Evolutionary conservation across 163 green algal genomes (phyloP).

Genomic region (Chloromonas sp.): DNA sequence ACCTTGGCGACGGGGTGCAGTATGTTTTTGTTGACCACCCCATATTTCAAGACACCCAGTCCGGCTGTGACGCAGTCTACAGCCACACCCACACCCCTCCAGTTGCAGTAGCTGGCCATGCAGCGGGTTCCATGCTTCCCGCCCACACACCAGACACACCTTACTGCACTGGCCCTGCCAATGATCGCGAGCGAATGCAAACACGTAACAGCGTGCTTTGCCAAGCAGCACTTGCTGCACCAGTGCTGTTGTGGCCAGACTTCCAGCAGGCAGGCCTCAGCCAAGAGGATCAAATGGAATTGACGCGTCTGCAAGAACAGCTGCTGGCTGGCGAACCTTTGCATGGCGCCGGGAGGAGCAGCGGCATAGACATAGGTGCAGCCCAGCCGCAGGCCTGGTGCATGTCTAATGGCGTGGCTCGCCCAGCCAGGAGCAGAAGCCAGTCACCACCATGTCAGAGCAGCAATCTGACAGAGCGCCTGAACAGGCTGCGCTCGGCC

Average conservation of each 20-base stretch:
- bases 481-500: no score
- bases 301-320: neutral
- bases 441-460: neutral
- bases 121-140: no score
- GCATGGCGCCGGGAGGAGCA: neutral
- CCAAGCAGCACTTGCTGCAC: slow-evolving; percentile 71
- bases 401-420: neutral
- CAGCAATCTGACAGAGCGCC: neutral
- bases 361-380: neutral
- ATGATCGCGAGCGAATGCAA: slow-evolving; percentile 33
- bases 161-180: no score
- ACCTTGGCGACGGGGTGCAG: slow-evolving; percentile 56
- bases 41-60: slow-evolving; percentile 36
- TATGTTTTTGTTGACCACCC: slow-evolving; percentile 85
- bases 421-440: no score
- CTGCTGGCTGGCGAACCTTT: neutral
- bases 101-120: no score
- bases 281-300: neutral
- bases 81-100: no score
- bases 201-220: slow-evolving; percentile 72
- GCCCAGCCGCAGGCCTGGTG: neutral
- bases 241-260: slow-evolving; percentile 54
- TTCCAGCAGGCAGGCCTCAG: neutral
- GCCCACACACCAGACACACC: no score
- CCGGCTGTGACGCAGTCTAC: neutral